Conservation (phyloP, 495 filamentous ascomycete genomes). For the Penicillium salamii region DNA sequence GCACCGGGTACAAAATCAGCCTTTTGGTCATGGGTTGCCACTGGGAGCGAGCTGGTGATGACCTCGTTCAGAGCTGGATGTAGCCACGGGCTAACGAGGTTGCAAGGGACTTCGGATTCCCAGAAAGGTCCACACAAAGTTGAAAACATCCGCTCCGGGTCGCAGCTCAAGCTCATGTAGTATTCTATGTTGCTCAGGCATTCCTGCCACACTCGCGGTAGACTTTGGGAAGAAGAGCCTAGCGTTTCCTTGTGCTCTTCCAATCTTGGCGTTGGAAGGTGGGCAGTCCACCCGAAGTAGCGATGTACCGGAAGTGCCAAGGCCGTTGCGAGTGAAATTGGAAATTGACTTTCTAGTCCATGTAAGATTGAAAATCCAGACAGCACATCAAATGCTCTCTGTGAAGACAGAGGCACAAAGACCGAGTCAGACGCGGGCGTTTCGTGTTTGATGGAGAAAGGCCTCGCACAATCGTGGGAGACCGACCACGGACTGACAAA, state of each 20-base stretch:
- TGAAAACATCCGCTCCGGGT: constrained; percentile 13
- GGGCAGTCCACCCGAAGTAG: constrained; percentile 4
- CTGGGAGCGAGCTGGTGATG: background rate
- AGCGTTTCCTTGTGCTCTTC: background rate
- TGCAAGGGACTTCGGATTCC: constrained; percentile 14
- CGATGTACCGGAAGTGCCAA: constrained; percentile 11
- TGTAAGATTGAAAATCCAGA: constrained; percentile 1
- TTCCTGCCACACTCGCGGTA: background rate
- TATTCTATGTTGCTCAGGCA: constrained; percentile 13
- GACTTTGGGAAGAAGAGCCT: background rate
- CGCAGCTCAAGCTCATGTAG: constrained; percentile 18
- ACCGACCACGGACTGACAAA: background rate
- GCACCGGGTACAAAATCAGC: too few relatives aligned
- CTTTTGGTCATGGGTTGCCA: constrained; percentile 1
- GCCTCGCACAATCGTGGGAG: background rate
- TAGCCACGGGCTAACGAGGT: constrained; percentile 17
- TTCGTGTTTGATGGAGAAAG: background rate
- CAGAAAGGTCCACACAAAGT: constrained; percentile 16
- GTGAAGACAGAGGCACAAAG: background rate
- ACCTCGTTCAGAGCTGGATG: constrained; percentile 17
- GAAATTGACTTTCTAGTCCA: constrained; percentile 12
- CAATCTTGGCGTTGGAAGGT: constrained; percentile 5
- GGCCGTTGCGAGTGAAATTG: constrained; percentile 9
- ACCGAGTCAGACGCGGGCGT: background rate
- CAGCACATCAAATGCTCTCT: background rate